Evolutionary conservation across 2,329 filamentous ascomycete species (phyloP).

Genomic region (Diplodia sapinea): DNA sequence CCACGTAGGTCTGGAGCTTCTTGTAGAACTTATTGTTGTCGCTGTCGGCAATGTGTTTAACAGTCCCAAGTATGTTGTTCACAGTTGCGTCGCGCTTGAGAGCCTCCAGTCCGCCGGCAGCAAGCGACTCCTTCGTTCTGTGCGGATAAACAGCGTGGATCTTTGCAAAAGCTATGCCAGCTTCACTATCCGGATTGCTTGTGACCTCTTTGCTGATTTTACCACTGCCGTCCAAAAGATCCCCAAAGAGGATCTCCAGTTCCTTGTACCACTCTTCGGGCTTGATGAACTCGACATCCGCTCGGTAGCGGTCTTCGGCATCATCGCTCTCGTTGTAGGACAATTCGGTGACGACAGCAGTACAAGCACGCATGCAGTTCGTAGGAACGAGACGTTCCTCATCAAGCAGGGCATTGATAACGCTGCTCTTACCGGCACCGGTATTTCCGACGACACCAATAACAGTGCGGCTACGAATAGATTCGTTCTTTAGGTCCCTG

Average conservation of each 20-base stretch:
- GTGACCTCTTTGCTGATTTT: slow-evolving; percentile 45
- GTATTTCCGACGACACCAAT: slow-evolving; percentile 68
- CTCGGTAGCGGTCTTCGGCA: slow-evolving; percentile 53
- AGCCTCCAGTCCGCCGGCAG: slow-evolving; percentile 49
- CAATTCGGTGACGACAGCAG: slow-evolving; percentile 66
- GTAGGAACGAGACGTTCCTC: slow-evolving; percentile 64
- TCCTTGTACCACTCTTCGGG: slow-evolving; percentile 60
- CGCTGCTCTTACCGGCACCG: slow-evolving; percentile 65
- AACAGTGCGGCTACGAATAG: slow-evolving; percentile 52
- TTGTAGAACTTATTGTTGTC: slow-evolving; percentile 53
- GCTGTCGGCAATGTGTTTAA: slow-evolving; percentile 48
- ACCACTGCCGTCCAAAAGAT: slow-evolving; percentile 54
- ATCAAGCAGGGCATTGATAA: slow-evolving; percentile 68
- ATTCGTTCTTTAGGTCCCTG: slow-evolving; percentile 49
- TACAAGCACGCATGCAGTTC: slow-evolving; percentile 67
- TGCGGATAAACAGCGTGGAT: slow-evolving; percentile 57
- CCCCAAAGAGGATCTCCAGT: slow-evolving; percentile 55
- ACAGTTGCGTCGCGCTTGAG: slow-evolving; percentile 45
- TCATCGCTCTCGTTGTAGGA: slow-evolving; percentile 59
- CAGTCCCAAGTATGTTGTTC: slow-evolving; percentile 54
- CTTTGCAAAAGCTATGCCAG: slow-evolving; percentile 58
- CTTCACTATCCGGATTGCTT: slow-evolving; percentile 51
- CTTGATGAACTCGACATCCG: slow-evolving; percentile 64
- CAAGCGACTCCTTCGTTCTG: slow-evolving; percentile 50
- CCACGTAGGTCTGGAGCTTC: slow-evolving; percentile 58